These are phyloP conservation scores for Ustilago xerochloae DNA, from an alignment of 1,284 basidiomycete species.

Conservation along the genomic window DNA sequence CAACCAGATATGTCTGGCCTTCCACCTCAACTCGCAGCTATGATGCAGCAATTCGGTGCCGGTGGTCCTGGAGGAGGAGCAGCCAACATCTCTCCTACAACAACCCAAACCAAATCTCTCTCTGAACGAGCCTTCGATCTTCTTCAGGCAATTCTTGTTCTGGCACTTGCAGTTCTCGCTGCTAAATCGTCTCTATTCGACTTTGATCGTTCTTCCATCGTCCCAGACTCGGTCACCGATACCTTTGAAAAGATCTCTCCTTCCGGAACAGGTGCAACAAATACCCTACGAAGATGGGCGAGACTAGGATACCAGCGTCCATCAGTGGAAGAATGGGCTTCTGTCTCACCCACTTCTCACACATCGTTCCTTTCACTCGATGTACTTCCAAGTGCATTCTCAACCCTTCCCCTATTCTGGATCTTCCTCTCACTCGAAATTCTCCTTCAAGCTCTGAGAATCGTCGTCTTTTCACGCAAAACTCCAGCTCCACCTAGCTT, in stretches of 20 bases:
- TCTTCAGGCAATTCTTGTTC: constrained; percentile 34
- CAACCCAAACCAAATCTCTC: constrained; percentile 15
- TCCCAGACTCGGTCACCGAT: constrained; percentile 16
- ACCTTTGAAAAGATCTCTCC: constrained; percentile 9
- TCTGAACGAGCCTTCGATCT: constrained; percentile 41
- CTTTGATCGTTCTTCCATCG: constrained; percentile 22
- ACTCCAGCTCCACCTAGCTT: constrained; percentile 39
- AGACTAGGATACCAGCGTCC: constrained; percentile 52
- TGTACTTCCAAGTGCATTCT: not conserved
- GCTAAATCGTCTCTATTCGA: constrained; percentile 46
- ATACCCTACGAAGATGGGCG: constrained; percentile 53
- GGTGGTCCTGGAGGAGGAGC: constrained; percentile 11
- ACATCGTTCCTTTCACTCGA: not conserved
- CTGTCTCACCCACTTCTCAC: not conserved
- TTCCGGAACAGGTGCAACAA: not conserved
- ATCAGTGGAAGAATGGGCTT: constrained; percentile 18
- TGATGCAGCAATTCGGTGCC: constrained; percentile 53
- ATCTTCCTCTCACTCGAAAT: constrained; percentile 64
- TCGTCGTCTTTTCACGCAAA: constrained; percentile 41
- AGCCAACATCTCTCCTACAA: constrained; percentile 5
- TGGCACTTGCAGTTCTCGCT: constrained; percentile 30
- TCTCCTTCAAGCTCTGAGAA: constrained; percentile 51
- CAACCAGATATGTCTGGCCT: constrained; percentile 41
- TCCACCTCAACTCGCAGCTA: constrained; percentile 45
- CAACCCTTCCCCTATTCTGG: constrained; percentile 60